phyloP scores from a whole-genome alignment of 169 alveolate genomes.

The Cryptosporidium sp. region DNA sequence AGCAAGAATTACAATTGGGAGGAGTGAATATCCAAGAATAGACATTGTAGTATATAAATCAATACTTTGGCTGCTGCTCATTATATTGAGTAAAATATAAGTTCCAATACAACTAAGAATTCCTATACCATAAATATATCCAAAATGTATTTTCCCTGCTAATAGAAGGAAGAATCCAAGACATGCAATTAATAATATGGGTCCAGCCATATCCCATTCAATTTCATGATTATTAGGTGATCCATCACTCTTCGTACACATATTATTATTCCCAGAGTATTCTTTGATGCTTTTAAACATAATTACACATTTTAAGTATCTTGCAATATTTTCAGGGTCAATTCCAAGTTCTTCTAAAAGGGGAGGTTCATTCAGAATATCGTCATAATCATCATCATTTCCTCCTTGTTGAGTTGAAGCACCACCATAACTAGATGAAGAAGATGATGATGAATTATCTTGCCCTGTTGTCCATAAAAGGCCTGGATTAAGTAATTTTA shows the following conservation, averaged over 20 bases:
- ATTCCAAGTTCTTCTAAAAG: slow-evolving; percentile 84
- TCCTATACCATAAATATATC: slow-evolving; percentile 84
- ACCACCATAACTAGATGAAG: not conserved
- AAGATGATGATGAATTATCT: not conserved
- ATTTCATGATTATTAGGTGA: not conserved
- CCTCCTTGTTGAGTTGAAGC: not conserved
- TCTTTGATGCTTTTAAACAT: slow-evolving; percentile 79
- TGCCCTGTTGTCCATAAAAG: slow-evolving; percentile 8
- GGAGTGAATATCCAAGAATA: slow-evolving; percentile 84
- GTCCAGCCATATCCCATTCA: slow-evolving; percentile 80
- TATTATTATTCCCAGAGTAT: not conserved
- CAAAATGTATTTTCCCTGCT: slow-evolving; percentile 84
- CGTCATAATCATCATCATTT: slow-evolving; percentile 73
- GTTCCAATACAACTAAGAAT: slow-evolving; percentile 83
- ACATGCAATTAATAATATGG: slow-evolving; percentile 79
- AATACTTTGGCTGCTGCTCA: slow-evolving; percentile 83
- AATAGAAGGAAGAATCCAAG: slow-evolving; percentile 81
- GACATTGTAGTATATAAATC: slow-evolving; percentile 84
- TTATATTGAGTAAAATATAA: slow-evolving; percentile 82
- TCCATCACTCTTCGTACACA: not conserved
- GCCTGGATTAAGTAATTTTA: slow-evolving; percentile 3
- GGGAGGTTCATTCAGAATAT: slow-evolving; percentile 81
- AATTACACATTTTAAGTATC: slow-evolving; percentile 80
- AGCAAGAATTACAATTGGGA: slow-evolving; percentile 84
- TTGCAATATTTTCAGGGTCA: slow-evolving; percentile 80